phyloP scores from a whole-genome alignment of 257 asterid species.

The Lycium ferocissimum region DNA sequence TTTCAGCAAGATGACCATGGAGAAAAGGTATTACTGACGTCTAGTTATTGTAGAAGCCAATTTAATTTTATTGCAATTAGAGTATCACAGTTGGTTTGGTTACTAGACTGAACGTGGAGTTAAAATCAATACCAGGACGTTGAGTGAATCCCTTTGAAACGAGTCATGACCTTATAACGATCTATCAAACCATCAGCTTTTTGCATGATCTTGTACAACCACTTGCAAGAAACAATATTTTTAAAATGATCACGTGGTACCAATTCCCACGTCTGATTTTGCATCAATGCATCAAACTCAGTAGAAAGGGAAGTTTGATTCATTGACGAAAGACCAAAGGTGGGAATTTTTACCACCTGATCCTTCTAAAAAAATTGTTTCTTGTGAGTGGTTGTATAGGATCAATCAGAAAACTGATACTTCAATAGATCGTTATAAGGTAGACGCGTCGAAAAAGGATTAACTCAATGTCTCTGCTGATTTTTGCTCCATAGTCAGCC shows the following conservation, averaged over 20 bases:
- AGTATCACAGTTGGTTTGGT: background rate
- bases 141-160: background rate
- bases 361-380: background rate
- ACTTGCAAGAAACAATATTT: background rate
- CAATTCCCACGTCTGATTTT: background rate
- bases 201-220: background rate
- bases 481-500: background rate
- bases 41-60: background rate
- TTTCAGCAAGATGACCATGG: background rate
- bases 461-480: background rate
- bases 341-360: background rate
- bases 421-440: background rate
- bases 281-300: background rate
- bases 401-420: background rate
- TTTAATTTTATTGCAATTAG: background rate
- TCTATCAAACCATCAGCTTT: background rate
- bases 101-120: background rate
- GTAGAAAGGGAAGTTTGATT: background rate
- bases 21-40: background rate
- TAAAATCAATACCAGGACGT: background rate
- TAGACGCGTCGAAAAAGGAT: background rate
- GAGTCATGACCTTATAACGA: background rate
- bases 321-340: background rate
- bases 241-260: background rate
- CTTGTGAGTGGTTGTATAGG: background rate